Evolutionary conservation across 192 early-diverging fungal genomes (phyloP).

Genomic region (Umbelopsis vinacea): DNA sequence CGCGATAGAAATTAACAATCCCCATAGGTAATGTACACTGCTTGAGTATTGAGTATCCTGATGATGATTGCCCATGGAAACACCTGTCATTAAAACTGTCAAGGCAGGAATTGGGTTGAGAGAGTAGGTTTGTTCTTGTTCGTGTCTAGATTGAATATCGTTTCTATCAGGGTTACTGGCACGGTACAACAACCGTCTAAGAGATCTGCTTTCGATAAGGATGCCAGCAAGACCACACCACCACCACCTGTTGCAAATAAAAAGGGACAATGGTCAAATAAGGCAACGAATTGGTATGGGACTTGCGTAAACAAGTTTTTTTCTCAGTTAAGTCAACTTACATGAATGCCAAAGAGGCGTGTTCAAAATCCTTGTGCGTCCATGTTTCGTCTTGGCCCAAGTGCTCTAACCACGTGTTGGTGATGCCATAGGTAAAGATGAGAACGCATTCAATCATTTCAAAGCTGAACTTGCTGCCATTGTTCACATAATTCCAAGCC

Average conservation of each 20-base stretch:
- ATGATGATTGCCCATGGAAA: slow-evolving; percentile 46
- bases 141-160: slow-evolving; percentile 3
- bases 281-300: no score
- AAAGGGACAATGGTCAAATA: background rate
- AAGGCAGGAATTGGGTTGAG: slow-evolving; percentile 41
- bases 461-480: slow-evolving; percentile 36
- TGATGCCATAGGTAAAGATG: slow-evolving; percentile 44
- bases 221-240: slow-evolving; percentile 42
- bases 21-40: slow-evolving; percentile 43
- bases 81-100: slow-evolving; percentile 41
- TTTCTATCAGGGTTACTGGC: background rate
- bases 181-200: slow-evolving; percentile 29
- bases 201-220: slow-evolving; percentile 35
- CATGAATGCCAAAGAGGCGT: slow-evolving; percentile 45
- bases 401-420: slow-evolving; percentile 47
- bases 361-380: slow-evolving; percentile 46
- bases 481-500: slow-evolving; percentile 41
- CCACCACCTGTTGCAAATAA: slow-evolving; percentile 36
- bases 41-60: slow-evolving; percentile 37
- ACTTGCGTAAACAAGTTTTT: no score
- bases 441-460: slow-evolving; percentile 40
- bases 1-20: slow-evolving; percentile 31
- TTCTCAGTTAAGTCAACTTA: no score
- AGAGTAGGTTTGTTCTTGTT: slow-evolving; percentile 27
- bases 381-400: slow-evolving; percentile 38